Base-by-base conservation (phyloP, 2,329 filamentous ascomycete species). In the Penicillium italicum region DNA sequence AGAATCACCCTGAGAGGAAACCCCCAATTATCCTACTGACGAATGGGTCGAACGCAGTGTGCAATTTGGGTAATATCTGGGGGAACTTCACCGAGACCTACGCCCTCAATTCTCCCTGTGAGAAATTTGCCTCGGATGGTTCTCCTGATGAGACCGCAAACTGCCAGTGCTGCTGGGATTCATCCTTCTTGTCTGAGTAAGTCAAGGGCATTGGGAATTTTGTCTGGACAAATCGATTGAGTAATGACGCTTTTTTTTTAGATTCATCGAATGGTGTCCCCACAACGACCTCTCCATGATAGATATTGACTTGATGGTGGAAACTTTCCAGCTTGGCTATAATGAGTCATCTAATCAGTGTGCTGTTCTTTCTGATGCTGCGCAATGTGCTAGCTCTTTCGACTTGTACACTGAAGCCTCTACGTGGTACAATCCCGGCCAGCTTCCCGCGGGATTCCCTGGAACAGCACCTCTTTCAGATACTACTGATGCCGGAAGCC, bases 151-250 rank as follows among this genome's bases (percentile, higher is more conserved):
- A 22, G 16, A 34, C 38, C n/a, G 49, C 38, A 10, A 44, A 16
- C 38, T 51, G 49, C 14, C 26, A 44, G 49, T 51, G 49, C 20
- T 51, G 49, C 38, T 37, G 26, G 49, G 49, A 51, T 12, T 51
- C 49, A 37, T 51, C 49, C 9, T 26, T 51, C 5, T 20, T 51
- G 49, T 51, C 49, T 11, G 18, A 51, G 40, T 51, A 18, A 42
- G 49, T 51, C 6, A 37, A 16, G 9, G 7, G 2, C 11, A 20
- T 38, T 20, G 18, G 26, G 8, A 6, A 6, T 9, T 38, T 1
- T 10, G 18, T 18, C 36, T 14, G 16, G n/a, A 38, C 18, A 38
- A 1, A 20, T 10, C 9, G 11, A 33, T 16, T 33, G 31, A 33
- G n/a, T 10, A 38, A 10, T 20, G 36, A 33, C 5, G n/a, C n/a